Conservation (phyloP, 2,329 filamentous ascomycete genomes). For the Tothia fuscella region DNA sequence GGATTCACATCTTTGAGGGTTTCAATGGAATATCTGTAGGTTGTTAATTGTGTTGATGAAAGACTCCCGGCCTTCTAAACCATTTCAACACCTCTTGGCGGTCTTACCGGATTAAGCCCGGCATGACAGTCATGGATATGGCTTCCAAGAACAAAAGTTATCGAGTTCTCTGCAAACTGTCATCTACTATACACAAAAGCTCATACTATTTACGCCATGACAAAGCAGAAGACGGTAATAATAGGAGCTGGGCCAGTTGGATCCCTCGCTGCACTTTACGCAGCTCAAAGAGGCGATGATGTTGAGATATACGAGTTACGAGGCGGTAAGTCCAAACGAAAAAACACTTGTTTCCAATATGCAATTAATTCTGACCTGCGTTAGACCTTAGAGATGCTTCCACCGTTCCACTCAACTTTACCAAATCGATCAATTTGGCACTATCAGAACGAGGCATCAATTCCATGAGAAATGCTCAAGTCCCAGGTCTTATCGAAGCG, state of each 20-base stretch:
- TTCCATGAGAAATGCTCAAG: conserved; percentile 61
- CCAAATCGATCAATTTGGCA: conserved; percentile 95
- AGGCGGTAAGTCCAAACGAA: conserved; percentile 47
- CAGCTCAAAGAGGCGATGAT: conserved; percentile 72
- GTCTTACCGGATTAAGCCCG: too few species aligned
- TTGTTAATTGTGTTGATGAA: too few species aligned
- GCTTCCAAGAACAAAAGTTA: too few species aligned
- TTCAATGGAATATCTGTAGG: too few species aligned
- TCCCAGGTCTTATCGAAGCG: conserved; percentile 55
- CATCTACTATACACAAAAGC: too few species aligned
- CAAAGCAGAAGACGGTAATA: conserved; percentile 67
- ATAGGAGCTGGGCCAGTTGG: conserved; percentile 92
- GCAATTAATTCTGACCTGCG: conserved; percentile 11
- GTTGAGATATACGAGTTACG: conserved; percentile 93
- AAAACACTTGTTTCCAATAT: conserved; percentile 2
- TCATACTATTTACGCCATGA: too few species aligned
- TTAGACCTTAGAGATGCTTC: conserved; percentile 75
- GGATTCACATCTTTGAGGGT: too few species aligned
- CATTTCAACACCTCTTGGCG: too few species aligned
- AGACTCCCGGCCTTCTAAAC: too few species aligned
- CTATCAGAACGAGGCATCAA: conserved; percentile 89
- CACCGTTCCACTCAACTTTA: conserved; percentile 83
- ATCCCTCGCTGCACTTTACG: conserved; percentile 82
- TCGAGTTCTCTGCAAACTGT: too few species aligned
- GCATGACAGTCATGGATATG: too few species aligned